Evolutionary conservation across 768 basidiomycete species (phyloP), one percentile per base, ranked within the genome.

Genomic region (Cystobasidium ongulense): DNA sequence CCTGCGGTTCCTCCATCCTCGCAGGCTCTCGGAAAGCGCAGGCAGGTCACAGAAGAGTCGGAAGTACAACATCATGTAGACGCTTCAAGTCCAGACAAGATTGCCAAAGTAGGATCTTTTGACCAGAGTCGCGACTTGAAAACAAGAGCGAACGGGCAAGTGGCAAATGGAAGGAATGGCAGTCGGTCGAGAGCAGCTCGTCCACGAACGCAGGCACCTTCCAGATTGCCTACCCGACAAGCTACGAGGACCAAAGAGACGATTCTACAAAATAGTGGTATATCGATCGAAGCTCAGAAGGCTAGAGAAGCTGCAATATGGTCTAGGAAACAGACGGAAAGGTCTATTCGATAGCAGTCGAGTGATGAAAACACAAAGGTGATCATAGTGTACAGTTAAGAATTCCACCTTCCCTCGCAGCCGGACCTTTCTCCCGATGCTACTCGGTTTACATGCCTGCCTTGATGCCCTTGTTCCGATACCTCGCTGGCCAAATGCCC

Each of bases 1-100:
- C 8, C 7, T 33, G 59, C 31, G 8, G 59, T 25, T 38, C 36
- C 31, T 11, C 63, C 38, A 5, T 64, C 63, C 10, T 27, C 63
- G 3, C 36, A 38, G 39, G 63, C 63, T 13, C 63, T 64, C 1
- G 63, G 63, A 15, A 64, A 64, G 33, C 63, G 63, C 23, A 35
- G 43, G 13, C 38, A 39, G 17, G 31, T 64, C 23, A n/a, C 62
- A 31, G 27, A 64, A 64, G 63, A 64, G 15, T 10, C 13, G 15
- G 33, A 35, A 27, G 29, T 23, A 59, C 29, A 27, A 59, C 5
- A 15, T 5, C 52, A 7, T 2, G 57, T n/a, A 50, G 18, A 21
- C 21, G 15, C 25, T 7, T 5, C 25, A 29, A 59, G 8, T 21
- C 57, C 57, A 29, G 57, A 27, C 11, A 59, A 59, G 33, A 29